Evolutionary conservation across 2,329 filamentous ascomycete species (phyloP).

Genomic region (Conoideocrella luteorostrata): DNA sequence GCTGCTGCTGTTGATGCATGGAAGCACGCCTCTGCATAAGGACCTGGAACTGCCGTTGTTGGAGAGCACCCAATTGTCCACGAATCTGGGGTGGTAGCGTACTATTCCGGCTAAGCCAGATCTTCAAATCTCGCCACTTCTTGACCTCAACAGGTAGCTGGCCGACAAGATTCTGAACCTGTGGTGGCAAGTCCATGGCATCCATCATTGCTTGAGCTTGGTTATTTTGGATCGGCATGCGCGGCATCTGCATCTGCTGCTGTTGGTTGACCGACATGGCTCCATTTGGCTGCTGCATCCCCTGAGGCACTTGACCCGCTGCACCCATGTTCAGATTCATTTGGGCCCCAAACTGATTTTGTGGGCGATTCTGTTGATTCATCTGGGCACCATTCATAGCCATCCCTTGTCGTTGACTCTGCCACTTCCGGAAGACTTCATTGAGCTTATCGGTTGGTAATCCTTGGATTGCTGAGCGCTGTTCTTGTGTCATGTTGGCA

Average conservation of each 20-base stretch:
- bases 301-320: conserved; percentile 21
- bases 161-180: conserved; percentile 23
- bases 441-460: conserved; percentile 44
- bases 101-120: conserved; percentile 33
- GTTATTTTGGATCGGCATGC: conserved; percentile 19
- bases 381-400: conserved; percentile 25
- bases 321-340: conserved; percentile 25
- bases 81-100: conserved; percentile 24
- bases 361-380: conserved; percentile 23
- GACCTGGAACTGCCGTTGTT: conserved; percentile 34
- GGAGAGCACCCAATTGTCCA: conserved; percentile 26
- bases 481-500: conserved; percentile 38
- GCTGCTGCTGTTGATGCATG: conserved; percentile 21
- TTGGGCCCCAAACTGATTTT: conserved; percentile 24
- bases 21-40: conserved; percentile 23
- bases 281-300: conserved; percentile 23
- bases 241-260: conserved; percentile 21
- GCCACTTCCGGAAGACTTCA: conserved; percentile 46
- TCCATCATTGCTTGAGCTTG: conserved; percentile 39
- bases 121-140: conserved; percentile 43
- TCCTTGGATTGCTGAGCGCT: conserved; percentile 35
- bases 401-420: conserved; percentile 30
- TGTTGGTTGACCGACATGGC: conserved; percentile 20
- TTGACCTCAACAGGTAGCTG: conserved; percentile 36
- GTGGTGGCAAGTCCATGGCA: conserved; percentile 38